Evolutionary conservation across 768 basidiomycete species (phyloP).

Genomic region (Calocera viscosa): DNA sequence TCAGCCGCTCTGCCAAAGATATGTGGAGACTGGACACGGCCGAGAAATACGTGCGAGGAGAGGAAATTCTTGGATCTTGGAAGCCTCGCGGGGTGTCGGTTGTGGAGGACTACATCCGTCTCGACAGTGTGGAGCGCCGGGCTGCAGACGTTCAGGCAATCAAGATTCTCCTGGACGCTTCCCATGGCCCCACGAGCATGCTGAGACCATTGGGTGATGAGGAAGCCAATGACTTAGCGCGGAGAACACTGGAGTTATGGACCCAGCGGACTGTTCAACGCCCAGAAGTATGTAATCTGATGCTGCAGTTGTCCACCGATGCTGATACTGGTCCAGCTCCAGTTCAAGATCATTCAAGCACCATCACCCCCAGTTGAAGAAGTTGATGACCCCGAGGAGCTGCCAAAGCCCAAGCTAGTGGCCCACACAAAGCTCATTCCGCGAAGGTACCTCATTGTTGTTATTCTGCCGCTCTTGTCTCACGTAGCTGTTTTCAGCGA

Average conservation of each 20-base stretch:
- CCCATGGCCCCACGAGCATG: conserved; percentile 2
- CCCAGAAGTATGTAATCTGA: conserved; percentile 45
- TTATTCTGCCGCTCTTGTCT: conserved; percentile 8
- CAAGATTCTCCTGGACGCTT: conserved; percentile 52
- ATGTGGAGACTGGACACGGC: conserved; percentile 92
- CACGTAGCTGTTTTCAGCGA: conserved; percentile 39
- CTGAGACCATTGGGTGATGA: conserved; percentile 39
- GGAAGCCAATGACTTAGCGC: conserved; percentile 34
- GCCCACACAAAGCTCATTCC: conserved; percentile 62
- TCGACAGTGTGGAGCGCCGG: conserved; percentile 57
- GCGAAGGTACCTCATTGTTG: conserved; percentile 41
- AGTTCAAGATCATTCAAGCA: conserved; percentile 39
- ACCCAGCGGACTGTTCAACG: conserved; percentile 65
- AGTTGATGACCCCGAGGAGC: conserved; percentile 35
- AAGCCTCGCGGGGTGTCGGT: conserved; percentile 77
- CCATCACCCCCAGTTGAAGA: conserved; percentile 26
- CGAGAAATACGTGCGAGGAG: conserved; percentile 88
- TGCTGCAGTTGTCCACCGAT: background rate
- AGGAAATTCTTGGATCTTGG: conserved; percentile 74
- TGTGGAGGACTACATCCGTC: conserved; percentile 69
- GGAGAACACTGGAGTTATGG: conserved; percentile 67
- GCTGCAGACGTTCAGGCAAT: conserved; percentile 86
- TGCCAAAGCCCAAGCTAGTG: conserved; percentile 42
- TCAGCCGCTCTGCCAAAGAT: conserved; percentile 76
- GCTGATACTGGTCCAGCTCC: conserved; percentile 47